Evolutionary conservation across 805 yeast species (phyloP), one percentile per base, ranked within the genome.

Genomic region (Myxozyma geophila): DNA sequence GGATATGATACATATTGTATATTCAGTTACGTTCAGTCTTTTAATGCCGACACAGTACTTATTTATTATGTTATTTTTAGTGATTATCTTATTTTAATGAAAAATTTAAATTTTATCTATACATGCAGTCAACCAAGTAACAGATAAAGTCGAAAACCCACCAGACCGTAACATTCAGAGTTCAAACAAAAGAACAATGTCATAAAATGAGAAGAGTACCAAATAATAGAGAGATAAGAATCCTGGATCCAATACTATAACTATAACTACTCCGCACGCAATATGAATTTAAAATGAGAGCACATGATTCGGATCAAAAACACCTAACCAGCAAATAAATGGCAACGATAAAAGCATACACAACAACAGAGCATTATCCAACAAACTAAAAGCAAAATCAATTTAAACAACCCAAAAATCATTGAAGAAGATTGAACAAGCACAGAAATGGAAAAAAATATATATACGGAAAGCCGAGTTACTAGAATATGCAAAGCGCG

Each of bases 1-100:
- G 54, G 28, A 51, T n/a, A 51, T 51, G 54, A 28, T 36, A 51
- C 41, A 37, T 28, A 28, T 51, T 51, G 54, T 51, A 37, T 51
- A 37, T 49, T 35, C 53, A 49, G 53, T 49, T 35, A 28, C 6
- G 19, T 28, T 23, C 47, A 48, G 15, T 47, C 33, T 48, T 48
- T n/a, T 33, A 13, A 15, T 40, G 37, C 39, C 48, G 46, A 15
- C 19, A 7, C 47, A 39, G 48, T 35, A 28, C 17, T 10, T 28
- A 37, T 17, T 50, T 35, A 3, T 4, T 8, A 12, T 21, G 23
- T 7, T n/a, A 46, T 21, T 19, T 52, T 17, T 49, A 19, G 39
- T 33, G 12, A 13, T 19, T 9, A 21, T 19, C 15, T 19, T 21
- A 2, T n/a, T 49, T n/a, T 15, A 49, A 28, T 49, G 7, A n/a